Evolutionary conservation across 345 rosid genomes (phyloP).

Genomic region (Kandelia obovata): DNA sequence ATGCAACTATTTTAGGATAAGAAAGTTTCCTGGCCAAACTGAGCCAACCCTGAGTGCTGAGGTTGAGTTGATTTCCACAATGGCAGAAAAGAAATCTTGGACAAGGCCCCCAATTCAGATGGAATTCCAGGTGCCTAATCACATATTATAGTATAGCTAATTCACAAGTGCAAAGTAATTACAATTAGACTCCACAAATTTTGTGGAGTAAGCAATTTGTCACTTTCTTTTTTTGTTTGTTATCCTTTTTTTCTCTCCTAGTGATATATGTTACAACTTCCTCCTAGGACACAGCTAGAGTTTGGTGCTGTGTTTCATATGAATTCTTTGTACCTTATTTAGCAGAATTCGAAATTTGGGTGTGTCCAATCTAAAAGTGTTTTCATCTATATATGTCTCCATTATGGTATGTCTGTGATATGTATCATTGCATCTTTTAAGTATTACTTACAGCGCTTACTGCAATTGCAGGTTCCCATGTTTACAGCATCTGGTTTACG

Average conservation of each 20-base stretch:
- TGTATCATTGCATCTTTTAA: neutral
- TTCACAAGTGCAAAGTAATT: neutral
- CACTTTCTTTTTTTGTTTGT: no score
- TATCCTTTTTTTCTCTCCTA: no score
- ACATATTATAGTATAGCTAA: neutral
- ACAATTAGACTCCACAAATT: no score
- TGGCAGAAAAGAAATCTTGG: slow-evolving; percentile 92
- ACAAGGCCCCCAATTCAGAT: slow-evolving; percentile 98
- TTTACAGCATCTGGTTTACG: slow-evolving; percentile 98
- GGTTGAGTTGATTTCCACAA: slow-evolving; percentile 90
- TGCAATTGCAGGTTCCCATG: slow-evolving; percentile 81
- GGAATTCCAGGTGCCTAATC: slow-evolving; percentile 83
- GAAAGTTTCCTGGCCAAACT: slow-evolving; percentile 97
- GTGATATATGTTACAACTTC: no score
- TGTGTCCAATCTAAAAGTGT: no score
- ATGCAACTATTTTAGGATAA: slow-evolving; percentile 51
- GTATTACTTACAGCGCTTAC: neutral
- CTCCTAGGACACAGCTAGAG: no score
- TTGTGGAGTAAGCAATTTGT: no score
- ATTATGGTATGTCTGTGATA: neutral
- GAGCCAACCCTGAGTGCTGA: slow-evolving; percentile 98
- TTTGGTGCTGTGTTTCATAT: no score
- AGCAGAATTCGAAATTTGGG: no score
- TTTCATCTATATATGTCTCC: neutral
- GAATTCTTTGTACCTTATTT: no score